Evolutionary conservation across 257 asterid genomes (phyloP), one percentile per base, ranked within the genome.

Genomic region (Plantago ovata): DNA sequence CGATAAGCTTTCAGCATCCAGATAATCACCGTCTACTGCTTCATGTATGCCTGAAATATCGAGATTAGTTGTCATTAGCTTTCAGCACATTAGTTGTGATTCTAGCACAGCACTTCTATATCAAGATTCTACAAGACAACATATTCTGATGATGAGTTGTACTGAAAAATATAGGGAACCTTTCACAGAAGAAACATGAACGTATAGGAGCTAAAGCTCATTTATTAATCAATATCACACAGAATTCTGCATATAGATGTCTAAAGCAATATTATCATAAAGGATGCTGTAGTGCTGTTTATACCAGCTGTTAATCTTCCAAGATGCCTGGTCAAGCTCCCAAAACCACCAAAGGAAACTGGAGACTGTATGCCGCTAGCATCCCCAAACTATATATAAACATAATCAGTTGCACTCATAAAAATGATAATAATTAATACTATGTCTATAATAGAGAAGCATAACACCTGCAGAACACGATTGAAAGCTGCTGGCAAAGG

Each of bases 291-390:
- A 36, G 13, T 44, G 10, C 22, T 20, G 51, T 16, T 50, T 49
- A 32, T 78, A 90, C 98, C 98, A 66, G 68, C 63, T 60, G 93
- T 76, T 81, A 92, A 70, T 77, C 98, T 81, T 39, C 87, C 93
- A 21, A 92, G 83, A 73, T 92, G 98, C 69, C 98, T 74, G 20
- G 98, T 80, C 79, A 92, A 87, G 86, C 98, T 92, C 72, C 98
- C 98, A 46, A 92, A 92, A 61, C 96, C 98, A 63, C 98, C 98
- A 53, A 92, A 92, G 38, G 98, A 92, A 66, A 92, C 96, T 0
- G 98, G 98, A 61, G 98, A 92, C 69, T 92, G 98, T 80, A 92
- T 77, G 39, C 98, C 96, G 18, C 98, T 92, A 18, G 98, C 96
- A 74, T 92, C 98, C 16, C 98, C 98, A 76, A 92, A 85, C 96